Base-by-base conservation (phyloP, 495 filamentous ascomycete species). In the Cladorrhinum samala region DNA sequence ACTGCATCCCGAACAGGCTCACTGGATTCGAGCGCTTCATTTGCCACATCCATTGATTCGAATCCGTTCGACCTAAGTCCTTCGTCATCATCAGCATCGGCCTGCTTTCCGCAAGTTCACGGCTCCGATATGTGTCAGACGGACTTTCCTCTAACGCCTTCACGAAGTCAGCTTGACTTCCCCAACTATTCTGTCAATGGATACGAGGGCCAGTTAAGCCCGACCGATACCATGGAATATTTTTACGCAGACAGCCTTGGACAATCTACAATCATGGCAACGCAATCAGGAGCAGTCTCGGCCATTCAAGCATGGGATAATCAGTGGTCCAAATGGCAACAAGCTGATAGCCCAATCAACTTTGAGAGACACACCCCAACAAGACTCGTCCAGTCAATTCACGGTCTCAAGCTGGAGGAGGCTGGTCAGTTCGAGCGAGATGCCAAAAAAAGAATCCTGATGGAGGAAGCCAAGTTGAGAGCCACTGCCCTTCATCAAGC, bases 61-160 rank as follows among this genome's bases (percentile, higher is more conserved):
- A 49, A 54, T n/a, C 13, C 49, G 2, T 60, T 57, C 11, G 64
- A 69, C 18, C 49, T 69, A 14, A 74, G 65, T 21, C 70, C 72
- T 1, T 69, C 72, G 7, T 63, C 68, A 0, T 73, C 71, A 3
- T 54, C 68, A 20, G 59, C 62, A 7, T 63, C 66, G 0, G 51
- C 68, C 2, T 72, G 64, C 48, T 74, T 70, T 36, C 63, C 68
- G 16, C 48, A 21, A 3, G 54, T 21, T 6, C 25, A 54, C 23
- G 36, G 39, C 19, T 54, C 54, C 6, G 54, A 47, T 38, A 61
- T 58, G 50, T 55, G 37, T 53, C 58, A 53, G 54, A 48, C 57
- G 11, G 49, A 18, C 0, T 46, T 62, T 14, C 59, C 57, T 1
- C n/a, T 58, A 24, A 65, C 62, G 3, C 64, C 64, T 9, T 52